Evolutionary conservation across 257 asterid genomes (phyloP).

Genomic region (Linaria vulgaris): DNA sequence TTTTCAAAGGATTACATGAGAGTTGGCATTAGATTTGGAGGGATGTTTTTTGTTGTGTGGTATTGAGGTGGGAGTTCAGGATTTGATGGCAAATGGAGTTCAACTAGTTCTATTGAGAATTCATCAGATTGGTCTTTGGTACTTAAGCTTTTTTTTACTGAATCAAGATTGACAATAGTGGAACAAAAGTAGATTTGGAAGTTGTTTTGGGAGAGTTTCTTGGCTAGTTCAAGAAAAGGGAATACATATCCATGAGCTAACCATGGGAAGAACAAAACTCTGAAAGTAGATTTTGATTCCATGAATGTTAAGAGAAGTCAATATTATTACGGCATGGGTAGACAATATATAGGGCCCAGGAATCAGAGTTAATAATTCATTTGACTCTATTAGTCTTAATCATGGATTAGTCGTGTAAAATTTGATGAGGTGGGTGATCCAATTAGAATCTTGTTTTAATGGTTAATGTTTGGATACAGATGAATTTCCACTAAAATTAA

Average conservation of each 20-base stretch:
- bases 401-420: too few relatives aligned
- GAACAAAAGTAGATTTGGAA: slow-evolving; percentile 40
- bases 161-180: slow-evolving; percentile 38
- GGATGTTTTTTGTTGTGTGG: slow-evolving; percentile 43
- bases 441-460: too few relatives aligned
- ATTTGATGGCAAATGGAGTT: slow-evolving; percentile 33
- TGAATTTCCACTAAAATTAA: too few relatives aligned
- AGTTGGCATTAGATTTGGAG: slow-evolving; percentile 33
- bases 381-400: too few relatives aligned
- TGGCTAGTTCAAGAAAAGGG: slow-evolving; percentile 49
- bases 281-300: slow-evolving; percentile 18
- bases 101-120: slow-evolving; percentile 23
- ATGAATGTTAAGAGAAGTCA: neutral
- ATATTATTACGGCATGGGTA: too few relatives aligned
- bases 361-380: too few relatives aligned
- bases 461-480: too few relatives aligned
- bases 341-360: too few relatives aligned
- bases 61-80: slow-evolving; percentile 35
- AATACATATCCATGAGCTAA: slow-evolving; percentile 36
- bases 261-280: slow-evolving; percentile 40
- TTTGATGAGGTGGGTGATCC: too few relatives aligned
- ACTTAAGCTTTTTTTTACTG: slow-evolving; percentile 19
- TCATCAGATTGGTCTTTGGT: neutral
- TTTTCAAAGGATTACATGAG: slow-evolving; percentile 34
- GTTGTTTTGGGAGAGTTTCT: slow-evolving; percentile 38